Percentiles rank a stretch among this genome's conserved stretches.
phyloP scores from a whole-genome alignment of 495 filamentous ascomycete genomes.

The Tuber borchii region DNA sequence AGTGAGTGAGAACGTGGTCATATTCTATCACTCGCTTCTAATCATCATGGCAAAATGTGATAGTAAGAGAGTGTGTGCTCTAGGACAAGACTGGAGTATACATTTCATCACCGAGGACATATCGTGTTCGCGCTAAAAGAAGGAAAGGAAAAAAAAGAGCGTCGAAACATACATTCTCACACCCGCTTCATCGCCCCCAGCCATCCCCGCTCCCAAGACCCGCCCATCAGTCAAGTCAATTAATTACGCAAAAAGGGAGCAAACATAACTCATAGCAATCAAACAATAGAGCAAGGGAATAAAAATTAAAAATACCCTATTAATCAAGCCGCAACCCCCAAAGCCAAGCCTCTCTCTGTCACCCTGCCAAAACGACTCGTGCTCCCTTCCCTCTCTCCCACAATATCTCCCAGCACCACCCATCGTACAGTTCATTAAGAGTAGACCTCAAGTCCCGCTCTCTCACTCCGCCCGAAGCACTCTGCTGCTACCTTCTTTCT shows the following conservation, averaged over 20 bases:
- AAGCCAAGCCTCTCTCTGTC: slow-evolving; percentile 26
- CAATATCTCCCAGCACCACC: slow-evolving; percentile 1
- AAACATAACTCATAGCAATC: background rate
- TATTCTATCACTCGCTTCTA: background rate
- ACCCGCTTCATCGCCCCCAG: background rate
- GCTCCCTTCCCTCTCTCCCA: background rate
- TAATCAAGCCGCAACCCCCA: slow-evolving; percentile 15
- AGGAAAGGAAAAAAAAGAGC: background rate
- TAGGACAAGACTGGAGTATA: background rate
- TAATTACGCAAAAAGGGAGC: background rate
- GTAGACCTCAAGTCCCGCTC: background rate
- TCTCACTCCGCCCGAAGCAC: slow-evolving; percentile 3
- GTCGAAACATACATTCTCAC: background rate
- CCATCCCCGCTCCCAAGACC: background rate
- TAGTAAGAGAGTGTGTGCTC: background rate
- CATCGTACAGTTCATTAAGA: slow-evolving; percentile 17
- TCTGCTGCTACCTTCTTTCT: slow-evolving; percentile 12
- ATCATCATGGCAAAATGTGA: background rate
- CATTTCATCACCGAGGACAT: background rate
- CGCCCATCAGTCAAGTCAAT: background rate
- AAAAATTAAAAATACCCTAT: background rate
- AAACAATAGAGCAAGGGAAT: background rate
- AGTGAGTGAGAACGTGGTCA: background rate
- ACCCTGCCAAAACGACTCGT: slow-evolving; percentile 21
- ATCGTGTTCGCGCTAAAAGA: background rate